Percentiles rank a stretch among this genome's conserved stretches.
phyloP scores from a whole-genome alignment of 768 basidiomycete species.

The Mycena polygramma region DNA sequence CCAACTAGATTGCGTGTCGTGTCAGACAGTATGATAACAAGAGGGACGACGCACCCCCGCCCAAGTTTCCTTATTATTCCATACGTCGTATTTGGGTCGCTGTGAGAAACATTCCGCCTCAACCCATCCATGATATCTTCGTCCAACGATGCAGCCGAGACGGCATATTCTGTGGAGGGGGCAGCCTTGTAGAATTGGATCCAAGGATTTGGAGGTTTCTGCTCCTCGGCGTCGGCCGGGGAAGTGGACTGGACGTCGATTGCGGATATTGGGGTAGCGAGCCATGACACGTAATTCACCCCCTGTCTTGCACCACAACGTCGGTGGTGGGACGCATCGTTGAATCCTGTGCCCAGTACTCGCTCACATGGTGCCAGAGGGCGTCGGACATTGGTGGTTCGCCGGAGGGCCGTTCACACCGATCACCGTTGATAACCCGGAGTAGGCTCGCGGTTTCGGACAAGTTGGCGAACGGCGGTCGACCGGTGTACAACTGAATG shows the following conservation, averaged over 20 bases:
- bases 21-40: slow-evolving; percentile 5
- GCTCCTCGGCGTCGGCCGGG: not conserved
- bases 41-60: slow-evolving; percentile 81
- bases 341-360: slow-evolving; percentile 18
- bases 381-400: slow-evolving; percentile 11
- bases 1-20: slow-evolving; percentile 18
- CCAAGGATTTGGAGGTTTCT: not conserved
- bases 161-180: not conserved
- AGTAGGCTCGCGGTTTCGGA: slow-evolving; percentile 19
- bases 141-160: not conserved
- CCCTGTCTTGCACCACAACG: not conserved
- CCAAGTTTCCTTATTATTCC: slow-evolving; percentile 99
- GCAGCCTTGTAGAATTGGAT: not conserved
- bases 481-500: slow-evolving; percentile 31
- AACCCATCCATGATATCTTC: slow-evolving; percentile 91
- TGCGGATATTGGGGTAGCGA: not conserved
- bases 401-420: slow-evolving; percentile 19
- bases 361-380: slow-evolving; percentile 17
- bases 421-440: slow-evolving; percentile 19
- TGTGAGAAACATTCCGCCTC: slow-evolving; percentile 83
- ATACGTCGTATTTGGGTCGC: slow-evolving; percentile 91
- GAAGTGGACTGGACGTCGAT: not conserved
- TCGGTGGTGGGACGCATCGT: not conserved
- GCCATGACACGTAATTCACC: not conserved
- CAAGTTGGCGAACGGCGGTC: slow-evolving; percentile 23